These are phyloP conservation scores for Entonaema liquescens DNA, from an alignment of 495 filamentous ascomycete genomes.

Conservation along the genomic window DNA sequence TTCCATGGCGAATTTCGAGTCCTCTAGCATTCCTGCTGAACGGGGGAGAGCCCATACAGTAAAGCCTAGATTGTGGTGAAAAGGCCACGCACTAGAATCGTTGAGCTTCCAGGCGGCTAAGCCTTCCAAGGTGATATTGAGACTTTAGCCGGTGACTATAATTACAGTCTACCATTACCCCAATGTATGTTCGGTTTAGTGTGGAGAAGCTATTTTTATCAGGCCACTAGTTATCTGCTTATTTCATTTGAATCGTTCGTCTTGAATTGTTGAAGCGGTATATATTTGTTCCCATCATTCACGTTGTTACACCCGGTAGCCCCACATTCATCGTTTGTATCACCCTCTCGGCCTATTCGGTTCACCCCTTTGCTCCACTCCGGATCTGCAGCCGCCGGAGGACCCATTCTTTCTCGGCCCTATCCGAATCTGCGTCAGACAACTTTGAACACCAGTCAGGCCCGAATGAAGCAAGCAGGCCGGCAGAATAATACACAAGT, in stretches of 20 bases:
- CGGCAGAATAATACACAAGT: too few relatives aligned
- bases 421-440: too few relatives aligned
- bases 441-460: too few relatives aligned
- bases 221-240: not conserved
- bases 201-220: conserved; percentile 24
- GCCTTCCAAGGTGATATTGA: conserved; percentile 31
- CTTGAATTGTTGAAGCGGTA: not conserved
- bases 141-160: conserved; percentile 37
- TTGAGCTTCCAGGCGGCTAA: conserved; percentile 20
- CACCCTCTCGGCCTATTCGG: too few relatives aligned
- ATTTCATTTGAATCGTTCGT: not conserved
- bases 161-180: conserved; percentile 22
- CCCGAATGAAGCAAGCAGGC: too few relatives aligned
- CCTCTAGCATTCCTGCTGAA: not conserved
- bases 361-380: too few relatives aligned
- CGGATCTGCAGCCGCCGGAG: too few relatives aligned
- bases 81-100: conserved; percentile 3
- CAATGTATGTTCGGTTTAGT: not conserved
- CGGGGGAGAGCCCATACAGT: not conserved
- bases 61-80: conserved; percentile 4
- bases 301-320: too few relatives aligned
- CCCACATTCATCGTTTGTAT: too few relatives aligned
- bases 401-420: too few relatives aligned
- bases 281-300: too few relatives aligned
- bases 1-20: not conserved